phyloP scores from a whole-genome alignment of 495 filamentous ascomycete genomes.

The Rhypophila decipiens region DNA sequence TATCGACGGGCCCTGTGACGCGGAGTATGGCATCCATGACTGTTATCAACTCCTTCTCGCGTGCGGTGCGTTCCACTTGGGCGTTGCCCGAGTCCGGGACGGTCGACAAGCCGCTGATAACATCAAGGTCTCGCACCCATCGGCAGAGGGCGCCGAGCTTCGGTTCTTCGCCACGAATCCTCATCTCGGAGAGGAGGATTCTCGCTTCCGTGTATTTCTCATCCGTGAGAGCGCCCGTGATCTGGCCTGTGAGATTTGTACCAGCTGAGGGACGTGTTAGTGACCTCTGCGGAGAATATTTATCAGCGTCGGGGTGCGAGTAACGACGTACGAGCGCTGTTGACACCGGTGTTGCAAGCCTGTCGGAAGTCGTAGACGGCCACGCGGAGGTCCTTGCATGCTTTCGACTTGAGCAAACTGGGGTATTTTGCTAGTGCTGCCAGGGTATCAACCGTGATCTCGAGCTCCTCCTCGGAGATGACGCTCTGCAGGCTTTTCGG shows the following conservation, averaged over 20 bases:
- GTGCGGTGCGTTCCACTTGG: constrained; percentile 4
- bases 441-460: constrained; percentile 40
- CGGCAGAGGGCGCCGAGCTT: constrained; percentile 42
- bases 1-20: constrained; percentile 32
- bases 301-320: background rate
- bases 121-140: constrained; percentile 46
- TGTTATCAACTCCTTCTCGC: constrained; percentile 25
- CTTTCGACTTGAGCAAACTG: constrained; percentile 37
- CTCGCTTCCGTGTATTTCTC: constrained; percentile 34
- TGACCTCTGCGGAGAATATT: too few species aligned
- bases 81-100: background rate
- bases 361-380: constrained; percentile 42
- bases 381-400: constrained; percentile 37
- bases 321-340: constrained; percentile 16
- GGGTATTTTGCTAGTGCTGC: constrained; percentile 33
- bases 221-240: constrained; percentile 38
- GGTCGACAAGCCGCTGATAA: constrained; percentile 34
- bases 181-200: constrained; percentile 42
- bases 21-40: constrained; percentile 40
- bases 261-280: constrained; percentile 8
- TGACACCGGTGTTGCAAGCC: constrained; percentile 39
- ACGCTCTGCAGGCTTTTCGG: constrained; percentile 29
- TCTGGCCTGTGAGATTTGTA: constrained; percentile 34
- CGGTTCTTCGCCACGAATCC: constrained; percentile 31
- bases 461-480: constrained; percentile 38